These are phyloP conservation scores for Puccinia brachypodii DNA, from an alignment of 1,284 basidiomycete genomes.

Conservation along the genomic window DNA sequence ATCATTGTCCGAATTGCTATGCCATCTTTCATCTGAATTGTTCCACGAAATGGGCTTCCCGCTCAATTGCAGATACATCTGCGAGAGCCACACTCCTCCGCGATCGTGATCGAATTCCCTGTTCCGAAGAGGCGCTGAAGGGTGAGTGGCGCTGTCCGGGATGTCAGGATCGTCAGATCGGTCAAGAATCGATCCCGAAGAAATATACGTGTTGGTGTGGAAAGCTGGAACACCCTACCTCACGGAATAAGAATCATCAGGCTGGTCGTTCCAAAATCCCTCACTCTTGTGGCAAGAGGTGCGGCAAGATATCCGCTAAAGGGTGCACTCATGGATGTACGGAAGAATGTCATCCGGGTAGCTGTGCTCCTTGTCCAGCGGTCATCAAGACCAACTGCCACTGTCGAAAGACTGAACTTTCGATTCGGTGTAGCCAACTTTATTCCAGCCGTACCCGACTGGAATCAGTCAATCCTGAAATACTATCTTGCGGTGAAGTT, in stretches of 20 bases:
- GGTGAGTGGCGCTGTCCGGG: conserved; percentile 44
- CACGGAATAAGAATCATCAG: conserved; percentile 12
- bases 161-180: conserved; percentile 35
- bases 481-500: conserved; percentile 30
- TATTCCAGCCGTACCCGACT: conserved; percentile 3
- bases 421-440: conserved; percentile 45
- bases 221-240: conserved; percentile 21
- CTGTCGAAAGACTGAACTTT: conserved; percentile 19
- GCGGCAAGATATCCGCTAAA: conserved; percentile 24
- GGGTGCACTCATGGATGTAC: conserved; percentile 36
- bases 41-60: conserved; percentile 37
- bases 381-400: conserved; percentile 33
- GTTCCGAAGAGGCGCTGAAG: conserved; percentile 17
- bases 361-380: conserved; percentile 38
- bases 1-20: conserved; percentile 35
- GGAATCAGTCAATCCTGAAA: conserved; percentile 7
- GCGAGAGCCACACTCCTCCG: conserved; percentile 8
- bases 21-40: conserved; percentile 35
- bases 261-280: conserved; percentile 23
- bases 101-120: conserved; percentile 42
- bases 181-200: conserved; percentile 21
- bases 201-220: conserved; percentile 37
- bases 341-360: conserved; percentile 41
- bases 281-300: conserved; percentile 35
- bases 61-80: conserved; percentile 31